Conservation (phyloP, 306 rosid species). For the Cucumis melo region DNA sequence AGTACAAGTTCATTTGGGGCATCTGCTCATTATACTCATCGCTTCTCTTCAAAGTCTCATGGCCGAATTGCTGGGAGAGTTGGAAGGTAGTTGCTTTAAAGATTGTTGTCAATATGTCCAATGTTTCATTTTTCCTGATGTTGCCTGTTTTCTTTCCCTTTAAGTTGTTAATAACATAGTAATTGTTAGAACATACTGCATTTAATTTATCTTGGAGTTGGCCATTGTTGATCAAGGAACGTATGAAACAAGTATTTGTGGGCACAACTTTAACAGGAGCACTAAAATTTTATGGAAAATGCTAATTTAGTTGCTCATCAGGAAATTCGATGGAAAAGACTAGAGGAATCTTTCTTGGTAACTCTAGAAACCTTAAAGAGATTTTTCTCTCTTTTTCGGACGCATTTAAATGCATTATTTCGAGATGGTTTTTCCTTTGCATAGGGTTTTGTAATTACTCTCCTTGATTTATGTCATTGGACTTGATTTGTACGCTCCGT, state of each 20-base stretch:
- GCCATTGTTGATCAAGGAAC: no score
- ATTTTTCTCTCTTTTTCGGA: neutral
- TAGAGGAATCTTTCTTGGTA: neutral
- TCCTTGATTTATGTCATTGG: neutral
- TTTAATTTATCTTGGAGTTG: no score
- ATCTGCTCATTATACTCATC: conserved; percentile 55
- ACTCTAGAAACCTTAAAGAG: neutral
- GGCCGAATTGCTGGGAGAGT: conserved; percentile 69
- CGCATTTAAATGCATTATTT: neutral
- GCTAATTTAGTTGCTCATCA: neutral
- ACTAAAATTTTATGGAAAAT: neutral
- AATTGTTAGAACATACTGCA: no score
- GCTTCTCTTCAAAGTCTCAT: conserved; percentile 75
- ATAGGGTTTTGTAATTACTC: neutral
- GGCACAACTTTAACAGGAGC: neutral
- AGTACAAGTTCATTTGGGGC: conserved; percentile 64
- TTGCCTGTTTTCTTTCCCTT: neutral
- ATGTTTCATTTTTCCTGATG: neutral
- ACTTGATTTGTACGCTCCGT: neutral
- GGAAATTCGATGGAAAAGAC: neutral
- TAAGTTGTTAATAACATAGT: no score
- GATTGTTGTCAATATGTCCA: neutral
- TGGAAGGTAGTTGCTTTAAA: conserved; percentile 55
- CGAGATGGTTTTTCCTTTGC: neutral
- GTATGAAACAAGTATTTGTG: neutral